These are phyloP conservation scores for Calonectria pauciramosa DNA, from an alignment of 2,329 filamentous ascomycete species.

Conservation along the genomic window DNA sequence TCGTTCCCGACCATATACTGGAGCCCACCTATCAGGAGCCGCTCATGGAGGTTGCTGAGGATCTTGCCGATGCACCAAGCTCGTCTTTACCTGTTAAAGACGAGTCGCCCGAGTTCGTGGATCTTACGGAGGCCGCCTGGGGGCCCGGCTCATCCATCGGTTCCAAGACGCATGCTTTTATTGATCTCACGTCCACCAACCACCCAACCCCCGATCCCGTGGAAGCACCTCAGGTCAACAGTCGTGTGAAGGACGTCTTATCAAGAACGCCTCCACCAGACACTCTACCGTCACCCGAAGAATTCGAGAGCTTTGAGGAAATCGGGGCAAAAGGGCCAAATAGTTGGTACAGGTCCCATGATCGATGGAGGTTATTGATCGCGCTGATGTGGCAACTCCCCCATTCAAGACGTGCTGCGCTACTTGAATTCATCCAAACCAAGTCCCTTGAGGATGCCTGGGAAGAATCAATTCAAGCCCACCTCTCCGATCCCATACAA, in stretches of 20 bases:
- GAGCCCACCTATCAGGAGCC: neutral
- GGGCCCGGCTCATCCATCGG: constrained; percentile 22
- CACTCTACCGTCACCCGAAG: constrained; percentile 36
- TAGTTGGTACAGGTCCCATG: constrained; percentile 45
- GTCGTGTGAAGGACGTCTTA: neutral
- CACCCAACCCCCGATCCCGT: constrained; percentile 20
- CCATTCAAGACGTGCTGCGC: constrained; percentile 44
- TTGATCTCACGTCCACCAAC: constrained; percentile 45
- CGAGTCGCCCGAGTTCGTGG: constrained; percentile 43
- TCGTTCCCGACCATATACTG: constrained; percentile 55
- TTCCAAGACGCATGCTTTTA: constrained; percentile 19
- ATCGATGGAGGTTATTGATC: constrained; percentile 49
- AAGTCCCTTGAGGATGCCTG: constrained; percentile 37
- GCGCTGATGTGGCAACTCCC: constrained; percentile 48
- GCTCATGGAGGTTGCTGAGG: constrained; percentile 23
- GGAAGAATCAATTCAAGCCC: constrained; percentile 31
- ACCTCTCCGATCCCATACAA: constrained; percentile 34
- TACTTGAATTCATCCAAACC: constrained; percentile 42
- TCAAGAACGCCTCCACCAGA: neutral
- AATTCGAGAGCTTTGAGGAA: constrained; percentile 39
- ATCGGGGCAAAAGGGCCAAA: constrained; percentile 36
- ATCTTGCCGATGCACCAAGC: neutral
- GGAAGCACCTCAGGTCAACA: neutral
- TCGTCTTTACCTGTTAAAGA: constrained; percentile 32
- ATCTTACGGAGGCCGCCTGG: constrained; percentile 48